Evolutionary conservation across 768 basidiomycete species (phyloP), one percentile per base, ranked within the genome.

Genomic region (Suillus alpinus): DNA sequence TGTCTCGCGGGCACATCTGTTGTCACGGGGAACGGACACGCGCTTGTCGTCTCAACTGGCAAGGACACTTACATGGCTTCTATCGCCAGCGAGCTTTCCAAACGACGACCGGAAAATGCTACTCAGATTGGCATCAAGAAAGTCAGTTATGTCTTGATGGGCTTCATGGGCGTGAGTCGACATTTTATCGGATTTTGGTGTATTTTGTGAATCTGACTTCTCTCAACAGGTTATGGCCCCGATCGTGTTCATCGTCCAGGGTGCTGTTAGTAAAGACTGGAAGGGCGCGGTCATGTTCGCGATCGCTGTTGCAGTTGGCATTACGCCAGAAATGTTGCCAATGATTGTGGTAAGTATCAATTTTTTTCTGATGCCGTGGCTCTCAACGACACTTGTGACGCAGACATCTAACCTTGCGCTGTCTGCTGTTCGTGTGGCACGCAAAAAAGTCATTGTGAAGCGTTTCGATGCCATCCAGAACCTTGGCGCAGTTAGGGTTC

Each of bases 391-490:
- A 34, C 74, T 79, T 57, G 81, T 79, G 12, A 78, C 83, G 39
- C 72, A 86, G 65, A 82, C 83, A 3, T 76, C 86, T 46, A 87
- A 86, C 13, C 77, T 87, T 71, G 83, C 86, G 7, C 78, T 83
- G 29, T 85, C 84, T 0, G 83, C 83, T 2, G 75, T 78, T 56
- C 79, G 80, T 57, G 83, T 87, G 69, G 84, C 83, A 3, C 76
- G 71, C 47, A 76, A 85, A 66, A 80, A 86, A 62, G 86, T 86
- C 37, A 81, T 88, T 59, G 84, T 87, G 16, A 78, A 85, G 37
- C 80, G 83, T 57, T 79, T 88, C 62, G 85, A 87, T 63, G 85
- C 86, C 14, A 76, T 88, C 62, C 86, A 88, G 67, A 84, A 81
- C 55, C 68, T 88, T 43, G 83, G 85, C 12, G 83, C 80, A 9